Evolutionary conservation across 495 filamentous ascomycete species (phyloP).

Genomic region (Bathelium albidoporum): DNA sequence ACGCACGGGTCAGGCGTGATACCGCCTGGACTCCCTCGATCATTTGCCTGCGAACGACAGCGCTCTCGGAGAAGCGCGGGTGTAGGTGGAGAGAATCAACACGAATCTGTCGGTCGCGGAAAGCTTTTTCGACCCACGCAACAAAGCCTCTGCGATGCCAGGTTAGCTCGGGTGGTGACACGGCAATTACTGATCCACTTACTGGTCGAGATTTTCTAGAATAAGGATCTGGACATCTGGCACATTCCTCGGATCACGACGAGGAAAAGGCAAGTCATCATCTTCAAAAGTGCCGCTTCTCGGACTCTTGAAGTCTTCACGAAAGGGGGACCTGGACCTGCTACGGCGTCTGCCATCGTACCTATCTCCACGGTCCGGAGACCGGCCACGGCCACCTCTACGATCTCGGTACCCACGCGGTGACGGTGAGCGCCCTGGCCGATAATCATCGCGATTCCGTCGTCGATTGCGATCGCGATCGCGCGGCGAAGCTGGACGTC

Average conservation of each 20-base stretch:
- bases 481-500: constrained; percentile 15
- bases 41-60: constrained; percentile 74
- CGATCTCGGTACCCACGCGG: constrained; percentile 50
- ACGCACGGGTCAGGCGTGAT: constrained; percentile 55
- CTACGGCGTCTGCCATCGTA: constrained; percentile 27
- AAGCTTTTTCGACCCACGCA: constrained; percentile 65
- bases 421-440: constrained; percentile 53
- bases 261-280: constrained; percentile 57
- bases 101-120: constrained; percentile 57
- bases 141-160: constrained; percentile 57
- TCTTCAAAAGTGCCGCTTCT: constrained; percentile 31
- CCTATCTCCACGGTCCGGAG: constrained; percentile 52
- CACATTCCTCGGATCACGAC: constrained; percentile 62
- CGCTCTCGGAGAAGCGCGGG: constrained; percentile 64
- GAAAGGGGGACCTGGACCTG: background rate
- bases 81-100: constrained; percentile 66
- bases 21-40: constrained; percentile 83
- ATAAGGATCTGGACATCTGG: constrained; percentile 88
- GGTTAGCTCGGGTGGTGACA: background rate
- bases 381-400: constrained; percentile 51
- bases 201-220: constrained; percentile 67
- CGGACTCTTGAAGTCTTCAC: background rate
- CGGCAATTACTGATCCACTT: constrained; percentile 14
- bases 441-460: constrained; percentile 46
- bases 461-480: constrained; percentile 17